A percentile compares a stretch with the other conserved stretches of the same genome.
Evolutionary conservation across 352 stramenopile genomes (phyloP).

Genomic region (Pythium brachiatum): DNA sequence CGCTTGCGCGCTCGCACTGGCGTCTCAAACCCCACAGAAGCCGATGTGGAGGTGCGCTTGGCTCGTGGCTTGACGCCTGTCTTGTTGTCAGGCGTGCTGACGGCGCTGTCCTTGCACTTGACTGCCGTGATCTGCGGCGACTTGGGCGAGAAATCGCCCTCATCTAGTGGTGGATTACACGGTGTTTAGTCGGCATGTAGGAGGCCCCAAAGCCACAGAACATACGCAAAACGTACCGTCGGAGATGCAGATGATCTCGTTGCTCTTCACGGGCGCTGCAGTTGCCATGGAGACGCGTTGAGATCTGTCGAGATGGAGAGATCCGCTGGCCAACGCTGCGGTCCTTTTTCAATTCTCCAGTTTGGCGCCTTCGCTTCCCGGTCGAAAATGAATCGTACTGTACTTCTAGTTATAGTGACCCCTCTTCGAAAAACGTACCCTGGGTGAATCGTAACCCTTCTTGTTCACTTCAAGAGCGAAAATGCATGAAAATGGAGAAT

Average conservation of each 20-base stretch:
- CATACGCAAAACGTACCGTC: background rate
- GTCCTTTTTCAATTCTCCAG: background rate
- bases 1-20: constrained; percentile 34
- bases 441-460: background rate
- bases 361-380: background rate
- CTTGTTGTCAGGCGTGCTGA: background rate
- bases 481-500: background rate
- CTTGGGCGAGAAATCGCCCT: background rate
- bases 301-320: background rate
- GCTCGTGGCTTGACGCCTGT: background rate
- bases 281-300: background rate
- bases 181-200: background rate
- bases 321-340: background rate
- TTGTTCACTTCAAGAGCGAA: background rate
- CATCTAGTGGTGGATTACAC: background rate
- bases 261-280: background rate
- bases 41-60: background rate
- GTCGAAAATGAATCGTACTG: background rate
- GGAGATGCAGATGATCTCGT: background rate
- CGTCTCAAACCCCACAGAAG: constrained; percentile 3
- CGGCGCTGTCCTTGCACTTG: background rate
- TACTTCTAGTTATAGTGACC: background rate
- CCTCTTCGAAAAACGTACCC: background rate
- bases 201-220: background rate
- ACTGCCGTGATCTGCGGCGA: background rate